Evolutionary conservation across 2,329 filamentous ascomycete species (phyloP), one percentile per base, ranked within the genome.

Genomic region (Hypoxylon sp.): DNA sequence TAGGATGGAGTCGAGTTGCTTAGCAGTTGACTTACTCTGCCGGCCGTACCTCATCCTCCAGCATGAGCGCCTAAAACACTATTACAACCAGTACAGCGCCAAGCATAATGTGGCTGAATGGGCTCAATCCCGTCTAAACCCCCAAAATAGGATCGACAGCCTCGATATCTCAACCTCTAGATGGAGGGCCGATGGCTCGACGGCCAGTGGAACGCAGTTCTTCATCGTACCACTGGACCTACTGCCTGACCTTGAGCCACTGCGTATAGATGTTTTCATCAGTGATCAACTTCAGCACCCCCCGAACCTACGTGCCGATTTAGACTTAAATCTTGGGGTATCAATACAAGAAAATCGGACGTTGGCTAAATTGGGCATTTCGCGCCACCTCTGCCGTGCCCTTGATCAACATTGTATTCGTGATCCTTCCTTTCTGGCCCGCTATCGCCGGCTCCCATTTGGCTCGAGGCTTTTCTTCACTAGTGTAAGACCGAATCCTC

Each of bases 341-440:
- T 21, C 30, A 13, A 34, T 36, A 7, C 49, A 52, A 52, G 14
- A 21, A 19, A 52, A 52, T 23, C 49, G 30, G 28, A 30, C 49
- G n/a, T 52, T 52, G 6, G 49, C 49, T 34, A 52, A 23, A 36
- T n/a, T 52, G 30, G 49, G 49, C 9, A 52, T 52, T 13, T 52
- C 49, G 9, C 49, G 30, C 7, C 30, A 52, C 30, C 49, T 52
- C 28, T 52, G 49, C n/a, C 49, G 49, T 21, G 49, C 49, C 3
- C 17, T 52, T n/a, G 49, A 52, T 52, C 13, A 52, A 17, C 49
- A 52, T 19, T 52, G 49, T 11, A 2, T 36, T n/a, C 49, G n/a
- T 6, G 28, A 52, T 17, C 30, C 49, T 11, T 36, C 14, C 17
- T 52, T 52, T 7, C 17, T 52, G 30, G 19, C 28, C 11, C 28